Conservation (phyloP, 2,329 filamentous ascomycete species). For the Apiospora koreana region DNA sequence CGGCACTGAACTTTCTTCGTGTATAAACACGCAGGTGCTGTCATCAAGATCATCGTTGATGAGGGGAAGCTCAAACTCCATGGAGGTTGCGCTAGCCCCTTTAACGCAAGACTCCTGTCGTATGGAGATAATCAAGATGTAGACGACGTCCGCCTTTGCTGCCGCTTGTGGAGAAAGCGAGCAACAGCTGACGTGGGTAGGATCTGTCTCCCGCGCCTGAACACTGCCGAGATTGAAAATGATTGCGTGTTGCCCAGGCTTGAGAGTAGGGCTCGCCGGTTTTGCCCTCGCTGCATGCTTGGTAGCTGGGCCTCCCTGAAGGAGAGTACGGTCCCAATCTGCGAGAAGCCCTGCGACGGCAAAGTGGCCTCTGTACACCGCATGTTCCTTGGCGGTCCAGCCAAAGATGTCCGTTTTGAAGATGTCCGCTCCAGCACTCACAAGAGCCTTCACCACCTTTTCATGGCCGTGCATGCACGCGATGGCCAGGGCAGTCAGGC, state of each 20-base stretch:
- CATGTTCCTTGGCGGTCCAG: slow-evolving; percentile 15
- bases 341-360: not conserved
- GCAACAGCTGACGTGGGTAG: not conserved
- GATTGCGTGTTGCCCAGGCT: not conserved
- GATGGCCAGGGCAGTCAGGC: not conserved
- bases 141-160: not conserved
- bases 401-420: not conserved
- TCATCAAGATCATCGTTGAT: not conserved
- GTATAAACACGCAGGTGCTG: not conserved
- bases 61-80: not conserved
- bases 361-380: slow-evolving; percentile 11
- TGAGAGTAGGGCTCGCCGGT: not conserved
- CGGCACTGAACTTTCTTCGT: not conserved
- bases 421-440: slow-evolving; percentile 11
- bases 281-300: not conserved
- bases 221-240: not conserved
- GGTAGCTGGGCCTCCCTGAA: not conserved
- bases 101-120: not conserved
- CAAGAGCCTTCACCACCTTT: slow-evolving; percentile 8
- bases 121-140: not conserved
- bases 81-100: not conserved
- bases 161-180: not conserved
- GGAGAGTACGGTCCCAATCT: not conserved
- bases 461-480: not conserved
- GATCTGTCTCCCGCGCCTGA: not conserved